Evolutionary conservation across 2,329 filamentous ascomycete species (phyloP).

Genomic region (Fusarium buharicum): DNA sequence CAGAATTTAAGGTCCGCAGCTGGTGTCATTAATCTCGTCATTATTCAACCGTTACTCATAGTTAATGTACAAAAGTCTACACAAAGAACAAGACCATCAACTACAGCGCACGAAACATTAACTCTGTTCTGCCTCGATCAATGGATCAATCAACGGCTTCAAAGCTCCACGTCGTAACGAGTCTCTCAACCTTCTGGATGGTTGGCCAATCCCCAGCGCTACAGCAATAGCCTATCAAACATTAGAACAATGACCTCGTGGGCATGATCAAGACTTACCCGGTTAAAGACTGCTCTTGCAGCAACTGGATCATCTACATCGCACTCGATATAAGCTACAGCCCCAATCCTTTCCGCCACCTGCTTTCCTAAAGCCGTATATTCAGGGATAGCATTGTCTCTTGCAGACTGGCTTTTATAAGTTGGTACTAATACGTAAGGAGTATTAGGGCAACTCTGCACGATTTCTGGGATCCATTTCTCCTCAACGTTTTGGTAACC

Average conservation of each 20-base stretch:
- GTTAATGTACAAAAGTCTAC: too few species aligned
- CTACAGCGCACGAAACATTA: neutral
- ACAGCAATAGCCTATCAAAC: neutral
- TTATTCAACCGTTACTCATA: too few species aligned
- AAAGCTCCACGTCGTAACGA: neutral
- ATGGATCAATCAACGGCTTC: neutral
- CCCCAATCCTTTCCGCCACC: neutral
- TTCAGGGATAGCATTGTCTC: neutral
- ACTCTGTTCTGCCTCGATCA: neutral
- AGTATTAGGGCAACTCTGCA: neutral
- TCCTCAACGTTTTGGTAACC: neutral
- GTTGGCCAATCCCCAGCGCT: neutral
- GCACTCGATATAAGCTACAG: neutral
- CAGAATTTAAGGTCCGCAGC: too few species aligned
- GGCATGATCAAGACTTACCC: neutral
- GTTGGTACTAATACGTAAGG: slow-evolving; percentile 3
- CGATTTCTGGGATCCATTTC: slow-evolving; percentile 6
- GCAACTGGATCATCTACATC: neutral
- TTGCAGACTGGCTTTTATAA: neutral
- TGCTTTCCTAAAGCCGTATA: neutral
- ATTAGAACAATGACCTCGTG: neutral
- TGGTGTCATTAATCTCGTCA: too few species aligned
- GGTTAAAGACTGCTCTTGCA: neutral
- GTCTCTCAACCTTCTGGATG: neutral
- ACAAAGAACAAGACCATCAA: too few species aligned